Evolutionary conservation across 192 early-diverging fungal species (phyloP).

Genomic region (Coemansia sp.): DNA sequence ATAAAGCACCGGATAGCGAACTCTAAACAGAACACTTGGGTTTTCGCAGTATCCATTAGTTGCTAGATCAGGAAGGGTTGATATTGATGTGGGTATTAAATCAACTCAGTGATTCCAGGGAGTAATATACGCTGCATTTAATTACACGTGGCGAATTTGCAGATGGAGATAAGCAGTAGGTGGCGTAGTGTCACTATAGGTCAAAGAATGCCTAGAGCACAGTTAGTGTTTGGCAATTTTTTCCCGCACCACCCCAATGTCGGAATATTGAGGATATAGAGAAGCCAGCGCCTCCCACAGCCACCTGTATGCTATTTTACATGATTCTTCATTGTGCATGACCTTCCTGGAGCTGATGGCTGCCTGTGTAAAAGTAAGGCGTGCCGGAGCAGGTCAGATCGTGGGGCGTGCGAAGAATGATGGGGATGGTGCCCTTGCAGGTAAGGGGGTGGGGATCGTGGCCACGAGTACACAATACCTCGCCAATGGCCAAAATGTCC

Average conservation of each 20-base stretch:
- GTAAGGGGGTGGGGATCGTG: slow-evolving; percentile 1
- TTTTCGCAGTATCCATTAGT: neutral
- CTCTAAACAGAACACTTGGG: too few species aligned
- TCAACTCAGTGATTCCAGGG: neutral
- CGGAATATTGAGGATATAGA: neutral
- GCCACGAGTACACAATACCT: slow-evolving; percentile 3
- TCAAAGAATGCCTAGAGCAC: neutral
- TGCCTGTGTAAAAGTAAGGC: neutral
- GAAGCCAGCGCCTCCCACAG: neutral
- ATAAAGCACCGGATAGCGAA: neutral
- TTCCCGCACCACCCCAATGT: neutral
- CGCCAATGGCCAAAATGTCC: neutral
- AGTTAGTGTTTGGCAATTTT: neutral
- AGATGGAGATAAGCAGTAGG: neutral
- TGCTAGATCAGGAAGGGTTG: too few species aligned
- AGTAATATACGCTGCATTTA: neutral
- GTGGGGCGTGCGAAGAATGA: neutral
- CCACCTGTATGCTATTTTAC: too few species aligned
- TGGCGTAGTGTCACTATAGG: neutral
- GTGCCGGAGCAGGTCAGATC: neutral
- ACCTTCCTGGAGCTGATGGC: too few species aligned
- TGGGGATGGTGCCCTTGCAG: neutral
- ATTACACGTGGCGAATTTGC: neutral
- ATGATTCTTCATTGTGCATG: too few species aligned
- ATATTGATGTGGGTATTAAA: neutral